Base-by-base conservation (phyloP, 257 asterid genomes). In the Forsythia viridissima region DNA sequence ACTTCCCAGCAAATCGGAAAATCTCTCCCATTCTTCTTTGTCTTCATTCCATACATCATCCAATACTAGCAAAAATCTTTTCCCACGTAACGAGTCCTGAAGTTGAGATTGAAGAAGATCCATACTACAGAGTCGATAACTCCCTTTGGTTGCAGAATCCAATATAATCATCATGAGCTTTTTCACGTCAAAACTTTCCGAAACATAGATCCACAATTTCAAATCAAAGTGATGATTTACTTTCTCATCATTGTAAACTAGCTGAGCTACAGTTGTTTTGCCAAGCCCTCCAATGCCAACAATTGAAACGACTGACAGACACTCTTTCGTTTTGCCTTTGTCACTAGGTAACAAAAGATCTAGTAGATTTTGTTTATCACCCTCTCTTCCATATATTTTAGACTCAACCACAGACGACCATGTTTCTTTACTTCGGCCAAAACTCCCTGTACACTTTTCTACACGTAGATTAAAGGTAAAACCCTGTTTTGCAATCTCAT, bases 261-360 rank as follows among this genome's bases (percentile, higher is more conserved):
- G 36, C 41, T 78, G 80, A 18, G 87, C 82, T 36, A 80, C 52
- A 7, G 85, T 77, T 18, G 80, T 80, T 66, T 83, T 83, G 18
- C 84, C 82, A 42, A 80, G 55, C n/a, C 84, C 84, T 42, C 84
- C 84, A n/a, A 71, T 80, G 40, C 87, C 87, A 48, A 80, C 82
- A 48, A 78, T 43, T 20, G 80, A 61, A 57, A 73, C 44, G 44
- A 42, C 63, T 41, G n/a, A 67, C 1, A 34, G 6, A 59, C 11
- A 8, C 37, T 61, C 40, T 3, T 3, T 24, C 3, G 55, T 73
- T 67, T 73, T 59, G 24, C 75, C 74, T 66, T 16, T 4, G 44
- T 34, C 42, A 5, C 18, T 39, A 69, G 68, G 66, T 55, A 75
- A 74, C 67, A 57, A 57, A 57, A 18, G 11, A 20, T 6, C 4